Conservation (phyloP, 345 rosid genomes). For the Eucalyptus rudis region DNA sequence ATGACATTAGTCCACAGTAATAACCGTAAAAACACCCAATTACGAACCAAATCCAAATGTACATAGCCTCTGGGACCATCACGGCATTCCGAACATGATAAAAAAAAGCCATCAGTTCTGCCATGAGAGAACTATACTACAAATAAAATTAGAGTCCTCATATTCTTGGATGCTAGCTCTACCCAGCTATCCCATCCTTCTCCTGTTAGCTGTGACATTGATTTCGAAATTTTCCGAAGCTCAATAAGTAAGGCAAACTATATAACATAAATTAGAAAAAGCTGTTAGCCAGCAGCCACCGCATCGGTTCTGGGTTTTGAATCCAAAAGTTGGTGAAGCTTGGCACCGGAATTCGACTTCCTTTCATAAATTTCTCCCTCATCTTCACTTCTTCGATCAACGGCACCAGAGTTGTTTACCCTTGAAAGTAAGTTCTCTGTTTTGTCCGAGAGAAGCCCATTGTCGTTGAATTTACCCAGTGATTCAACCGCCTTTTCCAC, state of each 20-base stretch:
- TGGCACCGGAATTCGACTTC: conserved; percentile 43
- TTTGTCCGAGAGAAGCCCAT: conserved; percentile 12
- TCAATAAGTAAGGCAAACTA: background rate
- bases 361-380: conserved; percentile 34
- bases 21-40: background rate
- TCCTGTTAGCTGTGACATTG: conserved; percentile 16
- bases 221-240: background rate
- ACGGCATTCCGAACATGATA: conserved; percentile 7
- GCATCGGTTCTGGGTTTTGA: conserved; percentile 65
- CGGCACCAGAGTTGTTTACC: conserved; percentile 31
- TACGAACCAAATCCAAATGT: background rate
- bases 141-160: background rate
- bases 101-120: conserved; percentile 24
- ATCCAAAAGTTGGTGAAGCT: conserved; percentile 72
- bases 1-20: background rate
- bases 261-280: background rate
- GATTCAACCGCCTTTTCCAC: conserved; percentile 6
- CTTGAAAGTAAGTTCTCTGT: conserved; percentile 48
- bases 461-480: background rate
- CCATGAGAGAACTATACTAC: conserved; percentile 7
- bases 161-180: background rate
- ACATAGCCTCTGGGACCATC: conserved; percentile 1
- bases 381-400: conserved; percentile 14
- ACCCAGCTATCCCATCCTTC: background rate
- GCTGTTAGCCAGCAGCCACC: conserved; percentile 45